phyloP scores from a whole-genome alignment of 2,329 filamentous ascomycete genomes.

The Conoideocrella luteorostrata region DNA sequence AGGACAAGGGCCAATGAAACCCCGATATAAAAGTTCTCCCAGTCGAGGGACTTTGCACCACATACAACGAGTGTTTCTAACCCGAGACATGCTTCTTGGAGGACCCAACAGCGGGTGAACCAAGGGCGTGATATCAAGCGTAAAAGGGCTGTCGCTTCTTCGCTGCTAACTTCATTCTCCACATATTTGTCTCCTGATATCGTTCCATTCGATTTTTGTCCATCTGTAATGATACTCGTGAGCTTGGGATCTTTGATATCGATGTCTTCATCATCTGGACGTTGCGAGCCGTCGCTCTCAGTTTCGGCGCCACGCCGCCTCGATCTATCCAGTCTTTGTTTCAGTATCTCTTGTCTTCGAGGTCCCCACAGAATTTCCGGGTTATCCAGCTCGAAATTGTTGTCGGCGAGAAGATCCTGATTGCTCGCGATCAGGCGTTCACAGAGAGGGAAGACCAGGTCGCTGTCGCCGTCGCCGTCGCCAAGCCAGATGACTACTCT shows the following conservation, averaged over 20 bases:
- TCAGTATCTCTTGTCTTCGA: not conserved
- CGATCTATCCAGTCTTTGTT: not conserved
- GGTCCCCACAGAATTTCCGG: slow-evolving; percentile 4
- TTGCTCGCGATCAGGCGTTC: slow-evolving; percentile 3
- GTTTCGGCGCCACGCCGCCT: not conserved
- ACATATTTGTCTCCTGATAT: not conserved
- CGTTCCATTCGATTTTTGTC: not conserved
- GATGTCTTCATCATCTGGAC: not conserved
- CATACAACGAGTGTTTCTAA: slow-evolving; percentile 1
- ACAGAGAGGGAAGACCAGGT: slow-evolving; percentile 5
- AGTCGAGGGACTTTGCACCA: slow-evolving; percentile 3
- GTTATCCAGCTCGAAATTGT: not conserved
- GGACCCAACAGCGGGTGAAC: slow-evolving; percentile 8
- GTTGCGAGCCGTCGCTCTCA: not conserved
- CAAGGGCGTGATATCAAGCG: slow-evolving; percentile 5
- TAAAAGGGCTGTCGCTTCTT: slow-evolving; percentile 5
- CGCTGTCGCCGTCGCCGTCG: slow-evolving; percentile 3
- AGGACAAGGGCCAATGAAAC: slow-evolving; percentile 2
- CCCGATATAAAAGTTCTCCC: slow-evolving; percentile 4
- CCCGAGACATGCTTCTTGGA: slow-evolving; percentile 7
- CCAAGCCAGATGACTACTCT: not conserved
- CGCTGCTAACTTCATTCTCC: not conserved
- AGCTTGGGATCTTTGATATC: too few species aligned
- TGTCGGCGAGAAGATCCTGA: slow-evolving; percentile 1
- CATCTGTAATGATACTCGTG: not conserved